A percentile compares a stretch with the other conserved stretches of the same genome.
Evolutionary conservation across 1,284 basidiomycete species (phyloP).

Genomic region (Boletellus deceptivus): DNA sequence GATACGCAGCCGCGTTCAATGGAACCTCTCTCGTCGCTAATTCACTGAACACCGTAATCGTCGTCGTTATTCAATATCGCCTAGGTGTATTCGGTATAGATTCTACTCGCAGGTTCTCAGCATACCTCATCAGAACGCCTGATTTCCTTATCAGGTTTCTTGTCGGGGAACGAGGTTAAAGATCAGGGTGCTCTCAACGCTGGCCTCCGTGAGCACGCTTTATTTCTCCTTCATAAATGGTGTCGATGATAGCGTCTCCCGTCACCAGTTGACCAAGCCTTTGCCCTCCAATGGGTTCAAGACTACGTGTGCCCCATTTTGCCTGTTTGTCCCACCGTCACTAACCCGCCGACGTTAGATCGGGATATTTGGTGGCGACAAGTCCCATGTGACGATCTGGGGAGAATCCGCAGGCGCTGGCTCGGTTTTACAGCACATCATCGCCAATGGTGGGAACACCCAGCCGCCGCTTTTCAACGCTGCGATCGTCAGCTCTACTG

Average conservation of each 20-base stretch:
- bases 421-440: slow-evolving; percentile 20
- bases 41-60: slow-evolving; percentile 32
- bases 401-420: slow-evolving; percentile 24
- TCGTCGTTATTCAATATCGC: slow-evolving; percentile 42
- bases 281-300: slow-evolving; percentile 34
- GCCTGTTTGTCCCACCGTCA: background rate
- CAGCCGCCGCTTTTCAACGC: slow-evolving; percentile 20
- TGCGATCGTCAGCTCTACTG: slow-evolving; percentile 29
- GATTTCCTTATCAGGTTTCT: slow-evolving; percentile 23
- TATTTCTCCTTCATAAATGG: background rate
- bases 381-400: slow-evolving; percentile 30
- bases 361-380: slow-evolving; percentile 27
- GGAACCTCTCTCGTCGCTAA: slow-evolving; percentile 16
- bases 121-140: background rate
- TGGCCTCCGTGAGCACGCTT: slow-evolving; percentile 28
- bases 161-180: slow-evolving; percentile 28
- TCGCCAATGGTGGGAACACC: slow-evolving; percentile 21
- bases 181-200: slow-evolving; percentile 31
- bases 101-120: background rate
- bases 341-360: slow-evolving; percentile 16
- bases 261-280: slow-evolving; percentile 27
- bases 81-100: slow-evolving; percentile 29
- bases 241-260: background rate
- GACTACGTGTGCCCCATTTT: slow-evolving; percentile 15
- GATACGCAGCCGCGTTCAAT: slow-evolving; percentile 10